These are phyloP conservation scores for Candida verbasci DNA, from an alignment of 805 yeast genomes.

Conservation along the genomic window DNA sequence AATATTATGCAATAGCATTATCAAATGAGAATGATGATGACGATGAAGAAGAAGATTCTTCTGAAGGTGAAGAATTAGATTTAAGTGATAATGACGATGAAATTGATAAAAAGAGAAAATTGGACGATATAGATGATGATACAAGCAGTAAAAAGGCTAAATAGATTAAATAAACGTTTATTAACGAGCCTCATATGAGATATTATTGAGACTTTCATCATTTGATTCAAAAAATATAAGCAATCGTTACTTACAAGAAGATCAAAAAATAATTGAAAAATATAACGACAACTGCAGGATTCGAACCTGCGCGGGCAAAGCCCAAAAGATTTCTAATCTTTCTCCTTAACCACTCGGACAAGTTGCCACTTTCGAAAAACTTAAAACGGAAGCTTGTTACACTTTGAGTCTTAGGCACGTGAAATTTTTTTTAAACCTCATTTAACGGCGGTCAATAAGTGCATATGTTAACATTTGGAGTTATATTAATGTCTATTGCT, in stretches of 20 bases:
- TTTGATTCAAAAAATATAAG: too few relatives aligned
- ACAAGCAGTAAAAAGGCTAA: background rate
- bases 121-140: conserved; percentile 1
- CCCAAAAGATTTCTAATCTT: conserved; percentile 45
- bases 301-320: conserved; percentile 65
- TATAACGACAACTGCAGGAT: conserved; percentile 55
- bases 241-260: too few relatives aligned
- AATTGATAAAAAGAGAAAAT: conserved; percentile 1
- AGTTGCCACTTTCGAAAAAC: conserved; percentile 17
- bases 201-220: too few relatives aligned
- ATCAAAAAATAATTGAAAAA: conserved; percentile 14
- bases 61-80: conserved; percentile 50
- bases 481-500: too few relatives aligned
- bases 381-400: background rate
- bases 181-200: too few relatives aligned
- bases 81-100: conserved; percentile 46
- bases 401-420: too few relatives aligned
- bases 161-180: conserved; percentile 1
- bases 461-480: too few relatives aligned
- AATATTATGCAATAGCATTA: conserved; percentile 72
- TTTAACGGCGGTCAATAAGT: too few relatives aligned
- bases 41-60: conserved; percentile 34
- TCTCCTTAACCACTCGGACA: conserved; percentile 40
- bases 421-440: too few relatives aligned
- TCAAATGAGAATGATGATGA: conserved; percentile 58